Percentiles rank a stretch among this genome's conserved stretches.
These are phyloP conservation scores for Phytophthora ramorum DNA, from an alignment of 352 stramenopile species.

Conservation along the genomic window DNA sequence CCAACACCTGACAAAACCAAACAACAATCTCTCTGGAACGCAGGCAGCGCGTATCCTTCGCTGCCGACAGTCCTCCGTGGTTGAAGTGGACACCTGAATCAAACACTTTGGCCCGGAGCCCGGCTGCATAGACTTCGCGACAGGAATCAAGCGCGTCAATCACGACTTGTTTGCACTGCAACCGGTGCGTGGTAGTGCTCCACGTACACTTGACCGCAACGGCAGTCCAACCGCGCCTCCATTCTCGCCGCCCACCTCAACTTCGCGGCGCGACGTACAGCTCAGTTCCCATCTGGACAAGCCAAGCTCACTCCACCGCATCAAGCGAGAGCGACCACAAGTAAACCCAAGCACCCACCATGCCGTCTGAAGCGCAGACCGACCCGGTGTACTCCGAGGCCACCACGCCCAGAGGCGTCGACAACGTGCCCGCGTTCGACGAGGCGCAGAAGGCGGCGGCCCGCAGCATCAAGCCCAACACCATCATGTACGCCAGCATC, in stretches of 20 bases:
- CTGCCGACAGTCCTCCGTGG: background rate
- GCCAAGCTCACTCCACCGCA: slow-evolving; percentile 13
- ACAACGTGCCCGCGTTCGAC: slow-evolving; percentile 22
- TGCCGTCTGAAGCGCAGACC: slow-evolving; percentile 22
- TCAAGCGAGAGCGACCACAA: background rate
- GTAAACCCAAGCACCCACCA: background rate
- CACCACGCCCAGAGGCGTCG: slow-evolving; percentile 12
- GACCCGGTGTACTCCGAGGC: slow-evolving; percentile 25
- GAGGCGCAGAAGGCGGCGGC: slow-evolving; percentile 24
- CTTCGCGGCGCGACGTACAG: background rate
- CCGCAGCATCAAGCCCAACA: slow-evolving; percentile 29
- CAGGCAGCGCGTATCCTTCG: background rate
- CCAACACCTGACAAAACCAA: too few relatives aligned
- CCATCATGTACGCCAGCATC: slow-evolving; percentile 48
- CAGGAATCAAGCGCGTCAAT: background rate
- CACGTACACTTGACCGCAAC: background rate
- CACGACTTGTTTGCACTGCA: background rate
- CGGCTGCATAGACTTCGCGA: background rate
- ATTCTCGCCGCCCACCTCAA: background rate
- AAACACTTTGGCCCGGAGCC: background rate
- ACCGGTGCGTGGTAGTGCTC: background rate
- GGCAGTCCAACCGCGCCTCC: too few relatives aligned
- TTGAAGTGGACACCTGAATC: background rate
- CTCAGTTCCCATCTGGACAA: slow-evolving; percentile 12
- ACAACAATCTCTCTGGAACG: background rate